Evolutionary conservation across 805 yeast genomes (phyloP).

Genomic region (Lachancea lanzarotensis): DNA sequence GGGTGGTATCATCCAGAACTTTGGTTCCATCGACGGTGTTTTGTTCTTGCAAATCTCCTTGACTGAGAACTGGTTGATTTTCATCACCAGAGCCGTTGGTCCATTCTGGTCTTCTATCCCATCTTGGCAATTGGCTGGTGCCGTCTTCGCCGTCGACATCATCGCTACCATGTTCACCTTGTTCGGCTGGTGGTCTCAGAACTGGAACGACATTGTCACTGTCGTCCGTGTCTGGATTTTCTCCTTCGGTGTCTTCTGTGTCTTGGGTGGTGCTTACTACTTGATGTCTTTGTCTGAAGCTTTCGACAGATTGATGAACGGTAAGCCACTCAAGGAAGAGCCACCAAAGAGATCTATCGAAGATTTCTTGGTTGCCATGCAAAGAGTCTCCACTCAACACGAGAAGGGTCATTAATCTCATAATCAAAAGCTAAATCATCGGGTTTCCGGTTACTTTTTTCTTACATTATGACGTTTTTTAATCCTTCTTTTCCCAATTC

Average conservation of each 20-base stretch:
- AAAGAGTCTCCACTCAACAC: constrained; percentile 85
- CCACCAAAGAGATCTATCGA: constrained; percentile 62
- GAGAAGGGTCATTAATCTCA: constrained; percentile 59
- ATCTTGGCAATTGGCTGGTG: constrained; percentile 96
- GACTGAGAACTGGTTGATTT: constrained; percentile 96
- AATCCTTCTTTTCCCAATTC: not conserved
- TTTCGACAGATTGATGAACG: constrained; percentile 80
- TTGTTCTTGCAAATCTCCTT: constrained; percentile 89
- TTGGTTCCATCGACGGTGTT: constrained; percentile 90
- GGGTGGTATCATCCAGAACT: constrained; percentile 95
- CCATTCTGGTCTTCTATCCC: constrained; percentile 97
- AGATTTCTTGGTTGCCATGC: constrained; percentile 81
- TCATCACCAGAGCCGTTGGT: constrained; percentile 94
- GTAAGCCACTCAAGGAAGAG: constrained; percentile 57
- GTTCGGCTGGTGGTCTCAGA: constrained; percentile 97
- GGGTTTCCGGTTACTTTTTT: not conserved
- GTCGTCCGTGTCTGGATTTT: constrained; percentile 92
- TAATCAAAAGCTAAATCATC: not conserved
- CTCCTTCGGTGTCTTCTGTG: constrained; percentile 96
- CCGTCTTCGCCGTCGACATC: constrained; percentile 84
- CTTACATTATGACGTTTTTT: constrained; percentile 1
- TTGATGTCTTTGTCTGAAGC: constrained; percentile 76
- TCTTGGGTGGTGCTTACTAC: constrained; percentile 94
- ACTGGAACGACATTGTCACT: constrained; percentile 94
- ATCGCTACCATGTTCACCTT: constrained; percentile 86